These are phyloP conservation scores for Cephalotrichum gorgonifer DNA, from an alignment of 2,329 filamentous ascomycete species.

Conservation along the genomic window DNA sequence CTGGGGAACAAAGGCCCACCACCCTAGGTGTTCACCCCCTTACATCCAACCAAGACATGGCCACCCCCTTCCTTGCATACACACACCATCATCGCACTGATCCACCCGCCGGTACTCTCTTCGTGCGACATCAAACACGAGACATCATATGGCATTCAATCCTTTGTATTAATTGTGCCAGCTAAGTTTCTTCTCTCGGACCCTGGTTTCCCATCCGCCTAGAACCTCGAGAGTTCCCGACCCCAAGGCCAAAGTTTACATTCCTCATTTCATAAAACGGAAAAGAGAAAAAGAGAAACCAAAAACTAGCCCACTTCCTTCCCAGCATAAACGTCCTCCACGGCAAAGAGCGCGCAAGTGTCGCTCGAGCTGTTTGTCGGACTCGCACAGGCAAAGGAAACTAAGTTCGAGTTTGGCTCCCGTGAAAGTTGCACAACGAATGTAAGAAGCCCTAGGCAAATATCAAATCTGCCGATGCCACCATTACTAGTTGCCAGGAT, in stretches of 20 bases:
- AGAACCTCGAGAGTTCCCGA: not conserved
- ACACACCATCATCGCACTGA: not conserved
- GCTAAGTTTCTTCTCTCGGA: not conserved
- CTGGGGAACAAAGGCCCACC: too few relatives aligned
- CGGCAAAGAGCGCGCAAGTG: not conserved
- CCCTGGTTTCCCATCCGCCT: not conserved
- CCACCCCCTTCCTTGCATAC: not conserved
- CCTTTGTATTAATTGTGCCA: not conserved
- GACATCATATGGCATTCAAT: not conserved
- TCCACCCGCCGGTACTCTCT: too few relatives aligned
- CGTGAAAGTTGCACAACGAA: not conserved
- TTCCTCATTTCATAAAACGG: not conserved
- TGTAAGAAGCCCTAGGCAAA: constrained; percentile 1
- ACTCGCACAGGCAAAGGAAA: not conserved
- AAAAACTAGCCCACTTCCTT: not conserved
- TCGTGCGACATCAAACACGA: not conserved
- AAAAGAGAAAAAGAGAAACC: not conserved
- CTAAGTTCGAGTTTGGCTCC: not conserved
- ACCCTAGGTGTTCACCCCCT: too few relatives aligned
- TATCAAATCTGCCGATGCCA: constrained; percentile 6
- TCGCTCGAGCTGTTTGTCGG: not conserved
- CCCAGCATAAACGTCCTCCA: not conserved
- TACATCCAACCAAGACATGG: too few relatives aligned
- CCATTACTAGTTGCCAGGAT: constrained; percentile 1
- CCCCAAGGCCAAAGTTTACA: not conserved